Evolutionary conservation across 2,329 filamentous ascomycete genomes (phyloP).

Genomic region (Phialocephala subalpina): DNA sequence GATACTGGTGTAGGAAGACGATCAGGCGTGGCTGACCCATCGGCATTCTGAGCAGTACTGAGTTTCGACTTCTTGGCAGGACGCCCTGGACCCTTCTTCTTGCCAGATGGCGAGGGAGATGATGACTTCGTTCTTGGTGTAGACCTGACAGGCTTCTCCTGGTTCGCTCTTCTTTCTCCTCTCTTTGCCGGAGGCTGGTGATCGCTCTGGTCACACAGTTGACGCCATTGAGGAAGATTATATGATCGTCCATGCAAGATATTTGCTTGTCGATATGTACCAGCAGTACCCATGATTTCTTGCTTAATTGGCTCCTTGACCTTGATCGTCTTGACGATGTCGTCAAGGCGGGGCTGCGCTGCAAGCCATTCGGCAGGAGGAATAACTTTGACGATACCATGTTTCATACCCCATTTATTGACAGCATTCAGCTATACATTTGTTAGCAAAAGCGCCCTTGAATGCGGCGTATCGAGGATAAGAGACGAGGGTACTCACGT

Average conservation of each 20-base stretch:
- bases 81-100: conserved; percentile 35
- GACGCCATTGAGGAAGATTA: conserved; percentile 95
- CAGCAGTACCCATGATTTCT: conserved; percentile 95
- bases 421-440: conserved; percentile 74
- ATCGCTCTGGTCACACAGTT: conserved; percentile 91
- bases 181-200: conserved; percentile 93
- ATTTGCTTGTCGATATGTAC: conserved; percentile 96
- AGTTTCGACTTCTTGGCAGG: conserved; percentile 35
- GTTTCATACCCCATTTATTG: conserved; percentile 95
- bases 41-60: conserved; percentile 27
- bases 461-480: conserved; percentile 1
- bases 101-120: conserved; percentile 32
- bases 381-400: conserved; percentile 95
- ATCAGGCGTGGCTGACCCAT: conserved; percentile 45
- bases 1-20: conserved; percentile 62
- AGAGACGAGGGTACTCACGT: conserved; percentile 64
- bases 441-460: conserved; percentile 28
- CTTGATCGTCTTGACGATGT: conserved; percentile 88
- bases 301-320: conserved; percentile 98
- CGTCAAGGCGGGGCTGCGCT: conserved; percentile 78
- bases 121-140: conserved; percentile 29
- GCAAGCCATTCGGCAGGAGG: conserved; percentile 94
- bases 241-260: conserved; percentile 96
- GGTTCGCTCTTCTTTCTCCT: conserved; percentile 75
- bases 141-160: conserved; percentile 38